Evolutionary conservation across 2,329 filamentous ascomycete species (phyloP), one percentile per base, ranked within the genome.

Genomic region (Tetracladium maxilliforme): DNA sequence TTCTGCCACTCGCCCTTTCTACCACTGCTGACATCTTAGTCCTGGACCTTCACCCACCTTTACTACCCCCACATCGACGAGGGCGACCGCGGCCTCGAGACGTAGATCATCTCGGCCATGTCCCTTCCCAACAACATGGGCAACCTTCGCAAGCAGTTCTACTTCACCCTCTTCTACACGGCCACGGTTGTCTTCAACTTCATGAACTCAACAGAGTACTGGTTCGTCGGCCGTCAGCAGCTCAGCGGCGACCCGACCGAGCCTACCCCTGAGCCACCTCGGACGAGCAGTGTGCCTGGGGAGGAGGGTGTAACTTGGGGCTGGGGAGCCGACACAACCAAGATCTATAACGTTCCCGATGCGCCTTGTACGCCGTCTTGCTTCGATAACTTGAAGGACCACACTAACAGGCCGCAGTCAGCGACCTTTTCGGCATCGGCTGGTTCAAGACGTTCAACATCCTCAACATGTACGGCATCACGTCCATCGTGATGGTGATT

Each of bases 31-130:
- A 27, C 20, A 15, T 17, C 3, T 16, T 14, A 47, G 44, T 33
- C 25, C n/a, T 45, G 42, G 43, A 43, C 43, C 12, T 38, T 35
- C 29, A 42, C 46, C 38, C 43, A 47, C 23, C 34, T 45, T n/a
- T 30, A 44, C 21, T 42, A 44, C 26, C 42, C 39, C 23, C 37
- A 41, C 20, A n/a, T n/a, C n/a, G n/a, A n/a, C n/a, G n/a, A n/a
- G n/a, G n/a, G n/a, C n/a, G n/a, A n/a, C 14, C 16, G 13, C 14
- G 20, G 31, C 13, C 25, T 21, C 5, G 17, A 25, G 6, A 29
- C 24, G 17, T 19, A 14, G 10, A 22, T 22, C 9, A n/a, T n/a
- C n/a, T n/a, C n/a, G n/a, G n/a, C n/a, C n/a, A n/a, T n/a, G 20
- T 14, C 22, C 14, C 17, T 9, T 13, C 7, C 9, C 19, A 28